Conservation (phyloP, 345 rosid genomes). For the Sisymbrium altissimum region DNA sequence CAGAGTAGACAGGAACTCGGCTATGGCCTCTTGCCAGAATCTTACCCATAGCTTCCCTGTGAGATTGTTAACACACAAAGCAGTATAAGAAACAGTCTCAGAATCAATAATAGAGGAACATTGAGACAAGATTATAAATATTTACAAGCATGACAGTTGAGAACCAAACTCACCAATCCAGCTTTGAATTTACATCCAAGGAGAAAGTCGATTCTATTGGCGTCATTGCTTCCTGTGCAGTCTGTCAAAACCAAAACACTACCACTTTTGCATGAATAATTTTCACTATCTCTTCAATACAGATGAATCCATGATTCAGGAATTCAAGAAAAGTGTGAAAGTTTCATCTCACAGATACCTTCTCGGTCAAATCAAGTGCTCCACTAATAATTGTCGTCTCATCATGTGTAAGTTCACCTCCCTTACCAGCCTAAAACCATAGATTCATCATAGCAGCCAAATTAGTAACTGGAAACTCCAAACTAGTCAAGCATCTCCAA, state of each 20-base stretch:
- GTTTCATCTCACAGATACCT: slow-evolving; percentile 45
- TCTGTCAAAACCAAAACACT: slow-evolving; percentile 43
- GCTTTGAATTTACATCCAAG: slow-evolving; percentile 90
- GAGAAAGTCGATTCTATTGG: slow-evolving; percentile 98
- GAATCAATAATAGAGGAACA: not conserved
- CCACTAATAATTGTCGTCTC: slow-evolving; percentile 97
- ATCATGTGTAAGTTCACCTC: slow-evolving; percentile 97
- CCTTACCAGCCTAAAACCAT: slow-evolving; percentile 79
- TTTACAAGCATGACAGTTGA: not conserved
- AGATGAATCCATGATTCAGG: not conserved
- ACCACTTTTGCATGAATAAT: not conserved
- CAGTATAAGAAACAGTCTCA: not conserved
- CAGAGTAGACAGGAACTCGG: slow-evolving; percentile 93
- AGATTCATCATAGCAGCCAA: not conserved
- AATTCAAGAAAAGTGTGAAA: not conserved
- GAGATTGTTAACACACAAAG: slow-evolving; percentile 13
- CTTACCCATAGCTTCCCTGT: slow-evolving; percentile 99
- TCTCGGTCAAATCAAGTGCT: slow-evolving; percentile 92
- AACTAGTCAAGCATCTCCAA: not conserved
- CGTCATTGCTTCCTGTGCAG: slow-evolving; percentile 99
- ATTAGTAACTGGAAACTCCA: not conserved
- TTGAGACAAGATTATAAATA: not conserved
- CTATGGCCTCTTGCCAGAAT: slow-evolving; percentile 95
- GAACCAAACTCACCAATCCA: slow-evolving; percentile 71
- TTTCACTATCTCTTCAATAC: not conserved